These are phyloP conservation scores for Boletales sp. DNA, from an alignment of 768 basidiomycete species.

Conservation along the genomic window DNA sequence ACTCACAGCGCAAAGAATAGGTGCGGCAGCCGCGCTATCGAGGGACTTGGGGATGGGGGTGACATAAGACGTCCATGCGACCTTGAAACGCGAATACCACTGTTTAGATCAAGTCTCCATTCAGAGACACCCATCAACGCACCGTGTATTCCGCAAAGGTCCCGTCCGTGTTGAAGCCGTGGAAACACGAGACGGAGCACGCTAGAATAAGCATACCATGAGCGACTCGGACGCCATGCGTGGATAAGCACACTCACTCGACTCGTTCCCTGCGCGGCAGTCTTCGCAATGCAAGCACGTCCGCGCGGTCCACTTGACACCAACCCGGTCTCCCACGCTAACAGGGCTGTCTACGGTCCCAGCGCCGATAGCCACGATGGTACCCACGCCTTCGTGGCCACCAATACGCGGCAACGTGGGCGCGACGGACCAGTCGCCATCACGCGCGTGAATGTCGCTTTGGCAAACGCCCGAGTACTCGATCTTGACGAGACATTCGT, in stretches of 20 bases:
- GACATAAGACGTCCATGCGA: slow-evolving; percentile 37
- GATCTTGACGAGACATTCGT: slow-evolving; percentile 39
- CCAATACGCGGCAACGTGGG: slow-evolving; percentile 34
- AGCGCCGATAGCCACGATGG: slow-evolving; percentile 41
- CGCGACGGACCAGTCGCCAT: slow-evolving; percentile 35
- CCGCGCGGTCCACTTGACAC: slow-evolving; percentile 42
- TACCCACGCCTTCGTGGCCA: slow-evolving; percentile 48
- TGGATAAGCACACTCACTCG: slow-evolving; percentile 15
- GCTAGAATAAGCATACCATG: slow-evolving; percentile 1
- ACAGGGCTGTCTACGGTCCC: slow-evolving; percentile 28
- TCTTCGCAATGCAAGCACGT: slow-evolving; percentile 38
- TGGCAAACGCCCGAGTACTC: slow-evolving; percentile 43
- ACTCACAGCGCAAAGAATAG: slow-evolving; percentile 42
- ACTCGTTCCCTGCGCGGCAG: slow-evolving; percentile 37
- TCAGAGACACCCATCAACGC: background rate
- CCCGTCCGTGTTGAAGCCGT: slow-evolving; percentile 44
- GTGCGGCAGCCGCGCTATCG: slow-evolving; percentile 37
- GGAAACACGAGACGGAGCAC: slow-evolving; percentile 1
- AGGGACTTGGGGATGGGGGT: slow-evolving; percentile 43
- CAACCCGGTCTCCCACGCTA: slow-evolving; percentile 38
- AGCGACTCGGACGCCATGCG: background rate
- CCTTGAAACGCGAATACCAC: slow-evolving; percentile 10
- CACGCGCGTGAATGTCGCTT: slow-evolving; percentile 36
- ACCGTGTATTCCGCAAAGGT: slow-evolving; percentile 40
- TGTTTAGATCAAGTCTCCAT: background rate